These are phyloP conservation scores for Pythium phragmitis DNA, from an alignment of 352 stramenopile genomes.

Conservation along the genomic window DNA sequence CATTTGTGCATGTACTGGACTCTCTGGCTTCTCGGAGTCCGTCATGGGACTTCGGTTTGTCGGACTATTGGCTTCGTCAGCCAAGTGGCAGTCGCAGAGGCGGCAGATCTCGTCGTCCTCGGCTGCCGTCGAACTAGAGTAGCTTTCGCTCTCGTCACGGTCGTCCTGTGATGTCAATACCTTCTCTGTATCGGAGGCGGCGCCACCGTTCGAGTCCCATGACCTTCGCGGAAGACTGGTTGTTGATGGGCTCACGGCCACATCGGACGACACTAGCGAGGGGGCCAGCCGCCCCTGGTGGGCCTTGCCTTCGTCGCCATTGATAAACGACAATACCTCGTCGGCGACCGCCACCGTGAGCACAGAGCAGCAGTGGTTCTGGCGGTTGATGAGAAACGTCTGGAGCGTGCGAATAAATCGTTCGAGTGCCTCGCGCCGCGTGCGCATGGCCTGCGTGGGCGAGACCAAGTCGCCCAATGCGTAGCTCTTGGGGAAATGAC, in stretches of 20 bases:
- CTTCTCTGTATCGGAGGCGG: neutral
- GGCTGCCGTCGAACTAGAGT: neutral
- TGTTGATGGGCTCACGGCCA: neutral
- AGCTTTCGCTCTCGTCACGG: neutral
- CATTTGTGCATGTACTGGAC: neutral
- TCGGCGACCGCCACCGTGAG: constrained; percentile 16
- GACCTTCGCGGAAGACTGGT: constrained; percentile 1
- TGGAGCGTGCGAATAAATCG: constrained; percentile 21
- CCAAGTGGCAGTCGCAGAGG: constrained; percentile 41
- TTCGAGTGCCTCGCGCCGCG: constrained; percentile 20
- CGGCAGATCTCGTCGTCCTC: constrained; percentile 22
- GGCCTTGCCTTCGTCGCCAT: constrained; percentile 17
- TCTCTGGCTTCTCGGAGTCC: neutral
- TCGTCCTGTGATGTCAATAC: constrained; percentile 1
- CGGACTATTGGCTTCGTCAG: constrained; percentile 34
- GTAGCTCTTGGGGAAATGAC: constrained; percentile 32
- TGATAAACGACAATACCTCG: constrained; percentile 26
- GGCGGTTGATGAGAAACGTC: constrained; percentile 18
- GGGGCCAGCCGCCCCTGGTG: constrained; percentile 4
- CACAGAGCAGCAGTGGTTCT: constrained; percentile 30
- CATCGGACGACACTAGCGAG: neutral
- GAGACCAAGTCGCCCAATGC: constrained; percentile 14
- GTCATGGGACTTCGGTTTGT: neutral
- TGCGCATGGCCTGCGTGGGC: constrained; percentile 11
- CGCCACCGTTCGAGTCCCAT: constrained; percentile 15